phyloP scores from a whole-genome alignment of 2,329 filamentous ascomycete genomes.

The Alternaria sp. region DNA sequence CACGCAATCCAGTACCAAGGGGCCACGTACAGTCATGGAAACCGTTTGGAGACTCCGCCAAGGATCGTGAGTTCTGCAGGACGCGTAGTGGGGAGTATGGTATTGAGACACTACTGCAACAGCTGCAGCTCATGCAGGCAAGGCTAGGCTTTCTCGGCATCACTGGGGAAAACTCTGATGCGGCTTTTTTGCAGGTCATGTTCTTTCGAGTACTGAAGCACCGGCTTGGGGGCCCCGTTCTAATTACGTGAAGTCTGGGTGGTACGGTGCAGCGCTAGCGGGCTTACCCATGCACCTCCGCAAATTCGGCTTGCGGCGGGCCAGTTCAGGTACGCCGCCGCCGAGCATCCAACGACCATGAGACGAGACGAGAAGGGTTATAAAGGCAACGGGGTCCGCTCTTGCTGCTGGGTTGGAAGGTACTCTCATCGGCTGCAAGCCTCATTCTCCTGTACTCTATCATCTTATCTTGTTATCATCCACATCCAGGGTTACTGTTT shows the following conservation, averaged over 20 bases:
- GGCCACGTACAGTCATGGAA: constrained; percentile 40
- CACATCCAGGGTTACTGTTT: constrained; percentile 14
- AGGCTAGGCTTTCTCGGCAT: constrained; percentile 7
- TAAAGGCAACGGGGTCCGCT: constrained; percentile 7
- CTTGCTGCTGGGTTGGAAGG: not conserved
- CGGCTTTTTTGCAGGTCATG: constrained; percentile 32
- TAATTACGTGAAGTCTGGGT: constrained; percentile 39
- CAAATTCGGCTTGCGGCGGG: constrained; percentile 26
- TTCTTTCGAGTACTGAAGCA: constrained; percentile 9
- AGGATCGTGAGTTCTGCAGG: constrained; percentile 41
- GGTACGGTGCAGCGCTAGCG: constrained; percentile 29
- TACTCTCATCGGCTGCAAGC: not conserved
- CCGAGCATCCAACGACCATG: constrained; percentile 7
- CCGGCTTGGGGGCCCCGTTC: constrained; percentile 11
- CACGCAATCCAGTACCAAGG: constrained; percentile 31
- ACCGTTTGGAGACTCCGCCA: constrained; percentile 27
- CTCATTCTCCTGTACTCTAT: not conserved
- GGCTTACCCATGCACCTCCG: constrained; percentile 11
- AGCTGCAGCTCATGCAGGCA: constrained; percentile 10
- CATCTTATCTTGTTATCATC: constrained; percentile 13
- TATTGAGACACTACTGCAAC: constrained; percentile 12
- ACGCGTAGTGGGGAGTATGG: constrained; percentile 15
- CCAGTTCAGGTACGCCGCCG: constrained; percentile 26
- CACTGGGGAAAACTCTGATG: constrained; percentile 37
- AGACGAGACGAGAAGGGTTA: constrained; percentile 1